These are phyloP conservation scores for Chaetomium fimeti DNA, from an alignment of 495 filamentous ascomycete species.

Conservation along the genomic window DNA sequence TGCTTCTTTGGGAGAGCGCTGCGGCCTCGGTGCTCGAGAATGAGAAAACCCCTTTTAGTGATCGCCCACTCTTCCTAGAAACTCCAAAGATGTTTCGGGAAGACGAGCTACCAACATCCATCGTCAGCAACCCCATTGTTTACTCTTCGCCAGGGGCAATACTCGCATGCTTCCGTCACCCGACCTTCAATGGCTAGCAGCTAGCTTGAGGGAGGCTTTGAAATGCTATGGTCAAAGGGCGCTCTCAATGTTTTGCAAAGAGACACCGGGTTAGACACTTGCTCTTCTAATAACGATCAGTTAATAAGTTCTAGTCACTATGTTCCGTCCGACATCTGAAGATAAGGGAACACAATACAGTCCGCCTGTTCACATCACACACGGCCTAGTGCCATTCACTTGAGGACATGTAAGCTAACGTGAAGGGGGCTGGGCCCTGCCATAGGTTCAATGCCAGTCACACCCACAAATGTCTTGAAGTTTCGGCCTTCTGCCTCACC, in stretches of 20 bases:
- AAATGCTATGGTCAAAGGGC: neutral
- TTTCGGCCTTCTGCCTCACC: neutral
- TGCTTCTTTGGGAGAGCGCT: neutral
- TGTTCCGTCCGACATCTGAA: neutral
- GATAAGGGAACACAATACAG: neutral
- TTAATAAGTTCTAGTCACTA: neutral
- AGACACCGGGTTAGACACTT: neutral
- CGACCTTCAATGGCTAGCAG: neutral
- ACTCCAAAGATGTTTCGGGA: neutral
- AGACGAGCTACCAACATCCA: neutral
- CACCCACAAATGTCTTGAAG: neutral
- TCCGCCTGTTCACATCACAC: neutral
- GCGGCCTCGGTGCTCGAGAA: no score
- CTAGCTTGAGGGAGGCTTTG: neutral
- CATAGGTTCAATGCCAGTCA: neutral
- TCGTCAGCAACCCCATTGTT: neutral
- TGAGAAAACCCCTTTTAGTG: neutral
- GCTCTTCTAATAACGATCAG: neutral
- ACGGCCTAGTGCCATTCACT: neutral
- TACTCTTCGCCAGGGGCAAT: neutral
- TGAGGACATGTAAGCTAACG: neutral
- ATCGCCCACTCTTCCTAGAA: neutral
- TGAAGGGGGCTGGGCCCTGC: neutral
- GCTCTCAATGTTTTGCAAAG: neutral
- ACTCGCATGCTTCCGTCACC: no score